Evolutionary conservation across 140 eudicot genomes (phyloP).

Genomic region (Bidens hawaiensis): DNA sequence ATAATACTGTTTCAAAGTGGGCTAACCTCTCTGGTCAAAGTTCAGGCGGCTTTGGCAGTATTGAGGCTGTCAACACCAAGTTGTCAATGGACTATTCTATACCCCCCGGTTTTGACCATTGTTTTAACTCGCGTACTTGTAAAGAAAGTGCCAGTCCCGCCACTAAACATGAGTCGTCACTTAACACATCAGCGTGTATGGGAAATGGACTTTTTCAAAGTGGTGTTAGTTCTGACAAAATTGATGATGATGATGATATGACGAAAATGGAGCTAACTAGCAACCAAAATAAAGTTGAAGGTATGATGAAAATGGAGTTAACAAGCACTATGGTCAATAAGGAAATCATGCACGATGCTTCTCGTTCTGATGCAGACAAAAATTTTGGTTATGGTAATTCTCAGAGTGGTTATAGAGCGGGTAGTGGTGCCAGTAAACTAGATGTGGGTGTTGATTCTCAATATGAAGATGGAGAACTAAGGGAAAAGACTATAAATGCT

Average conservation of each 20-base stretch:
- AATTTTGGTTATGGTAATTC: slow-evolving; percentile 17
- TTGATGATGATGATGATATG: slow-evolving; percentile 12
- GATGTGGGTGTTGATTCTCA: slow-evolving; percentile 35
- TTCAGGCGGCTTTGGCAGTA: background rate
- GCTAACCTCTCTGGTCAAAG: slow-evolving; percentile 11
- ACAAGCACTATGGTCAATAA: slow-evolving; percentile 1
- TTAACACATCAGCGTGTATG: slow-evolving; percentile 3
- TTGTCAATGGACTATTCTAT: slow-evolving; percentile 27
- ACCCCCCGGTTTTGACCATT: slow-evolving; percentile 30
- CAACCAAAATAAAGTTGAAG: slow-evolving; percentile 15
- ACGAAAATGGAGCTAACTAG: slow-evolving; percentile 20
- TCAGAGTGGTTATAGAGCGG: slow-evolving; percentile 18
- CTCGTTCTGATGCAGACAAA: slow-evolving; percentile 2
- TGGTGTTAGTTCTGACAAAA: slow-evolving; percentile 5
- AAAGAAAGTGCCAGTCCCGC: slow-evolving; percentile 13
- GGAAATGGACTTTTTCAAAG: slow-evolving; percentile 13
- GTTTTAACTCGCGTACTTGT: slow-evolving; percentile 2
- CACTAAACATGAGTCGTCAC: slow-evolving; percentile 19
- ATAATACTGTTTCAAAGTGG: slow-evolving; percentile 20
- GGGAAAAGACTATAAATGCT: slow-evolving; percentile 30
- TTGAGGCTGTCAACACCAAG: slow-evolving; percentile 21
- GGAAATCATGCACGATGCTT: slow-evolving; percentile 2
- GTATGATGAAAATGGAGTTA: slow-evolving; percentile 19
- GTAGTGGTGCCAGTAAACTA: slow-evolving; percentile 14
- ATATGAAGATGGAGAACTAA: slow-evolving; percentile 47